A percentile compares a stretch with the other conserved stretches of the same genome.
These are phyloP conservation scores for Neofusicoccum sp. DNA, from an alignment of 2,329 filamentous ascomycete genomes.

Conservation along the genomic window DNA sequence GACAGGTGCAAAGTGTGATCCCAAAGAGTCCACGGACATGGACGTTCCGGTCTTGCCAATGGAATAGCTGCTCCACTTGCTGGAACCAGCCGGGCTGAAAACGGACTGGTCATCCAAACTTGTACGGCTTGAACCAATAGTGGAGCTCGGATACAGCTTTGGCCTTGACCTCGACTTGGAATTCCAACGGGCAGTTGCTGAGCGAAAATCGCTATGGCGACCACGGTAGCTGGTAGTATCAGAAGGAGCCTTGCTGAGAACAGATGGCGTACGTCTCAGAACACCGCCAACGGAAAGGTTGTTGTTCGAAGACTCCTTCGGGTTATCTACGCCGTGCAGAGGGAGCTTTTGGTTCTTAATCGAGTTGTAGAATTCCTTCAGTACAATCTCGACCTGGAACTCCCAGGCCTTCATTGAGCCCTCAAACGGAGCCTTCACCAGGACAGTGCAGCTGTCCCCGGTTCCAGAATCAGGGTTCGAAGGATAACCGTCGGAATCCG, in stretches of 20 bases:
- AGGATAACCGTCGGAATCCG: slow-evolving; percentile 37
- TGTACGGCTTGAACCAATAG: slow-evolving; percentile 86
- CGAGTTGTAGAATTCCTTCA: slow-evolving; percentile 89
- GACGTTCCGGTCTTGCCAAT: slow-evolving; percentile 88
- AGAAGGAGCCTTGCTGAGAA: slow-evolving; percentile 89
- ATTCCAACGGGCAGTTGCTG: slow-evolving; percentile 71
- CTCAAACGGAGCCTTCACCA: slow-evolving; percentile 76
- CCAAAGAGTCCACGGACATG: slow-evolving; percentile 88
- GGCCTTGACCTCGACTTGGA: slow-evolving; percentile 85
- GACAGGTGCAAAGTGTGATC: slow-evolving; percentile 70
- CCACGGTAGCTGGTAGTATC: slow-evolving; percentile 75
- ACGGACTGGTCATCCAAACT: slow-evolving; percentile 92
- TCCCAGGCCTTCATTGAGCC: slow-evolving; percentile 83
- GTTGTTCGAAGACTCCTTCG: slow-evolving; percentile 48
- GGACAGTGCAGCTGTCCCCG: slow-evolving; percentile 67
- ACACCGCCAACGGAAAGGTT: slow-evolving; percentile 71
- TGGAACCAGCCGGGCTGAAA: slow-evolving; percentile 90
- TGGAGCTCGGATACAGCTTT: slow-evolving; percentile 73
- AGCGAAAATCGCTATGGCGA: slow-evolving; percentile 66
- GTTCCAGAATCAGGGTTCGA: slow-evolving; percentile 38
- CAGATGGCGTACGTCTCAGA: slow-evolving; percentile 84
- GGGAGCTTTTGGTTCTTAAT: slow-evolving; percentile 88
- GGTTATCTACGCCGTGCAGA: slow-evolving; percentile 69
- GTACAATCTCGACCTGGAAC: slow-evolving; percentile 81
- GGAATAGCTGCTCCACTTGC: slow-evolving; percentile 93